Base-by-base conservation (phyloP, 1,284 basidiomycete genomes). In the Sanguinoderma infundibulare region DNA sequence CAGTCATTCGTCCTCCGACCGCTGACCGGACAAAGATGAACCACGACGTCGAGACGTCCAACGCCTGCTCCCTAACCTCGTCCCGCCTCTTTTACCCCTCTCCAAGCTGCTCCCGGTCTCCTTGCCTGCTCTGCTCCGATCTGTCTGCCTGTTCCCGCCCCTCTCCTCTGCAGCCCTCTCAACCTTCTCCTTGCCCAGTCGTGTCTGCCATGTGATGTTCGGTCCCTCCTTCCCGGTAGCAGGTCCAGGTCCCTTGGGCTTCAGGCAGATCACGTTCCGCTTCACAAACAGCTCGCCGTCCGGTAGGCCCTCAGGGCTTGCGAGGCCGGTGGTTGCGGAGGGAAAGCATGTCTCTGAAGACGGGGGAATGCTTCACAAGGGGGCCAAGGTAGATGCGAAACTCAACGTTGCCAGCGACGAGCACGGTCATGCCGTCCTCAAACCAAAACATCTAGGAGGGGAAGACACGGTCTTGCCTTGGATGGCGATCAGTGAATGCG, bases 1-100 rank as follows among this genome's bases (percentile, higher is more conserved):
- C 96, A 98, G 74, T 98, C 96, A 77, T 98, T 92, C 92, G 94
- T 94, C 73, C 94, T 91, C 61, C n/a, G n/a, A 88, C 81, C 72
- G 89, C 94, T 22, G 87, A 89, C 61, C 90, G 89, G 24, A 92
- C 87, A 75, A 97, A 97, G 70, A 98, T 86, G 79, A 90, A 97
- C 93, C 94, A 96, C 1, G 94, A 91, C 2, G 84, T 83, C 4
- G 80, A 75, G 3, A 75, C 66, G 69, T 86, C 77, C 55, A 83
- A 67, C 1, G 83, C 81, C 69, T 87, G 81, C 52, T 84, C 81
- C 62, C 76, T 75, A 46, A 78, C 81, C 26, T 74, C 75, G 17
- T 85, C 82, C 59, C 76, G 76, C 61, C 69, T 66, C 66, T 79
- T 78, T 67, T 85, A 84, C 38, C 72, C 71, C 65, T 85, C 83